Conservation (phyloP, 768 basidiomycete genomes). For the Brasilioporus rufonigricans region DNA sequence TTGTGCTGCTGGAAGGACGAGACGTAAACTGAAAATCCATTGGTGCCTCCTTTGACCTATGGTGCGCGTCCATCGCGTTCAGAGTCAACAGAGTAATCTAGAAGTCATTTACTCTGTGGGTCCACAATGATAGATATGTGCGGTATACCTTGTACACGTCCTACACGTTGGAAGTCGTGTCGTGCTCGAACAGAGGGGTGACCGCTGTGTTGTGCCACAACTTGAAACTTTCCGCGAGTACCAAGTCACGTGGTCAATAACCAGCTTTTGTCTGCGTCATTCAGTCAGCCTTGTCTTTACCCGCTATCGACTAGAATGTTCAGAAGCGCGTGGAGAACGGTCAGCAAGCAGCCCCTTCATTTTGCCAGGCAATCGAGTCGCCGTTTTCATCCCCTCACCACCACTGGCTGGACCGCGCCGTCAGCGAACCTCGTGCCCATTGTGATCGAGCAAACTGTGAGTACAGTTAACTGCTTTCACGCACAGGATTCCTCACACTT, state of each 20-base stretch:
- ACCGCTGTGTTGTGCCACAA: background rate
- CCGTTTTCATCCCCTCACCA: constrained; percentile 53
- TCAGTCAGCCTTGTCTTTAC: background rate
- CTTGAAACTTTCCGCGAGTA: constrained; percentile 14
- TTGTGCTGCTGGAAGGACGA: constrained; percentile 48
- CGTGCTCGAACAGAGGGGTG: constrained; percentile 14
- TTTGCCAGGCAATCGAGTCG: constrained; percentile 30
- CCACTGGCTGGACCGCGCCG: constrained; percentile 43
- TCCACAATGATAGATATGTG: background rate
- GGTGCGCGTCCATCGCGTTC: constrained; percentile 24
- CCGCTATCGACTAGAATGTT: constrained; percentile 25
- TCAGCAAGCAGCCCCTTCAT: constrained; percentile 15
- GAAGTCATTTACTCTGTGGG: background rate
- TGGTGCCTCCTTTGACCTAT: constrained; percentile 72
- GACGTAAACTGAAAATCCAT: constrained; percentile 91
- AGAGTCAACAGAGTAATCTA: background rate
- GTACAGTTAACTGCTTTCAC: constrained; percentile 14
- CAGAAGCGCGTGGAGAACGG: constrained; percentile 25
- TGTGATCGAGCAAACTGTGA: constrained; percentile 89
- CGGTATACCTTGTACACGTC: constrained; percentile 17
- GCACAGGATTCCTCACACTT: constrained; percentile 13
- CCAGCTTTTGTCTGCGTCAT: background rate
- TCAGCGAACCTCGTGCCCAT: constrained; percentile 79
- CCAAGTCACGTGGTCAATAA: constrained; percentile 27
- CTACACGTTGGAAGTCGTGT: constrained; percentile 1